phyloP scores from a whole-genome alignment of 495 filamentous ascomycete species.

The Aspergillus bridgeri region DNA sequence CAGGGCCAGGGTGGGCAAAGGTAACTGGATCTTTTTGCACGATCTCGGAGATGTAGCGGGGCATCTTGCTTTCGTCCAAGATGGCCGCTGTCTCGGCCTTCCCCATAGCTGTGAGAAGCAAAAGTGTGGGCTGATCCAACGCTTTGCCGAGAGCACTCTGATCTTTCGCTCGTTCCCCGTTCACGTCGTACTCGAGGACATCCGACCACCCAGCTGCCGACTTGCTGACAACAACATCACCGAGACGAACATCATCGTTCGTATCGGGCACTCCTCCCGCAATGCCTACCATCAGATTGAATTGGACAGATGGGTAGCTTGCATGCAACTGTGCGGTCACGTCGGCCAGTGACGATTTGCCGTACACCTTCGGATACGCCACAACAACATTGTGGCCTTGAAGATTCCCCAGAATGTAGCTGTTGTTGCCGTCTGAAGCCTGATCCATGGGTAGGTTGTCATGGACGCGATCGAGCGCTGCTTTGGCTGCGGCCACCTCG shows the following conservation, averaged over 20 bases:
- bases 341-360: conserved; percentile 28
- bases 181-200: conserved; percentile 27
- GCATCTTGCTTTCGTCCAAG: conserved; percentile 19
- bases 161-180: conserved; percentile 14
- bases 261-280: conserved; percentile 35
- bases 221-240: conserved; percentile 32
- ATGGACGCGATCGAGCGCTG: conserved; percentile 28
- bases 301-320: conserved; percentile 31
- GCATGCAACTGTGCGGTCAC: conserved; percentile 30
- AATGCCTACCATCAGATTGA: conserved; percentile 42
- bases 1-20: conserved; percentile 20
- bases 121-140: conserved; percentile 24
- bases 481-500: conserved; percentile 30
- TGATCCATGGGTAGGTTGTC: conserved; percentile 18
- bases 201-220: conserved; percentile 15
- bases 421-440: conserved; percentile 19
- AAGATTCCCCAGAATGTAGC: conserved; percentile 23
- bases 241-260: conserved; percentile 32
- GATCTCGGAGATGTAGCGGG: conserved; percentile 21
- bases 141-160: conserved; percentile 22
- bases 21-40: conserved; percentile 20
- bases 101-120: conserved; percentile 25
- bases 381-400: conserved; percentile 41
- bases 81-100: conserved; percentile 24
- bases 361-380: conserved; percentile 25